Evolutionary conservation across 2,329 filamentous ascomycete genomes (phyloP).

Genomic region (Epichloe amarillans): DNA sequence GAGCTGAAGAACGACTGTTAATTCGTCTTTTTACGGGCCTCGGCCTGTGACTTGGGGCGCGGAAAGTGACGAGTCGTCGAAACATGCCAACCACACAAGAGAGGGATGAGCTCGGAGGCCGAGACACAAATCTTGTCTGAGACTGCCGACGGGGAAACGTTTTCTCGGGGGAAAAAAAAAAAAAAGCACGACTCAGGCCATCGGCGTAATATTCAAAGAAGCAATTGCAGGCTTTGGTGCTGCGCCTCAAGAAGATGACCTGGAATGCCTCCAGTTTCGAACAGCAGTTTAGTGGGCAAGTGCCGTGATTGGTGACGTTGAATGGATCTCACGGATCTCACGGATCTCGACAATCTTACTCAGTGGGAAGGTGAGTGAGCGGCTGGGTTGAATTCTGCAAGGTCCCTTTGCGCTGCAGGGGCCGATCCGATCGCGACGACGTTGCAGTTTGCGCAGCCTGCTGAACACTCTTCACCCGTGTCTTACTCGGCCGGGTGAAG

Average conservation of each 20-base stretch:
- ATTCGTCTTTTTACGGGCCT: neutral
- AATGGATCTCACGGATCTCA: too few species aligned
- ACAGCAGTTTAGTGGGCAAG: neutral
- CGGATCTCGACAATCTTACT: too few species aligned
- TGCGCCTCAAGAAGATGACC: neutral
- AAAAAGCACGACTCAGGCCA: neutral
- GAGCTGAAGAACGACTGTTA: neutral
- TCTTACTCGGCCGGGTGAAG: too few species aligned
- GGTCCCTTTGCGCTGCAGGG: too few species aligned
- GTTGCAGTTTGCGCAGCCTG: too few species aligned
- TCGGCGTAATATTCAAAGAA: neutral
- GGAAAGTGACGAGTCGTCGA: constrained; percentile 1
- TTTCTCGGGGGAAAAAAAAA: constrained; percentile 1
- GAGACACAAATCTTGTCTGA: constrained; percentile 1
- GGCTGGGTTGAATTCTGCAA: too few species aligned
- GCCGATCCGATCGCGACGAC: too few species aligned
- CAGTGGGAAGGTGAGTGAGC: too few species aligned
- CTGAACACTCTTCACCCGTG: too few species aligned
- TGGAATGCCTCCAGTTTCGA: neutral
- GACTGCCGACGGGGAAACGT: neutral
- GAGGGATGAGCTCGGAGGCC: neutral
- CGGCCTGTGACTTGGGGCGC: neutral
- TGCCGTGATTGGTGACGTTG: too few species aligned
- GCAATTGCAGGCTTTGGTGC: neutral
- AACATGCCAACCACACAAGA: neutral